These are phyloP conservation scores for Elaphomyces granulatus DNA, from an alignment of 495 filamentous ascomycete species.

Conservation along the genomic window DNA sequence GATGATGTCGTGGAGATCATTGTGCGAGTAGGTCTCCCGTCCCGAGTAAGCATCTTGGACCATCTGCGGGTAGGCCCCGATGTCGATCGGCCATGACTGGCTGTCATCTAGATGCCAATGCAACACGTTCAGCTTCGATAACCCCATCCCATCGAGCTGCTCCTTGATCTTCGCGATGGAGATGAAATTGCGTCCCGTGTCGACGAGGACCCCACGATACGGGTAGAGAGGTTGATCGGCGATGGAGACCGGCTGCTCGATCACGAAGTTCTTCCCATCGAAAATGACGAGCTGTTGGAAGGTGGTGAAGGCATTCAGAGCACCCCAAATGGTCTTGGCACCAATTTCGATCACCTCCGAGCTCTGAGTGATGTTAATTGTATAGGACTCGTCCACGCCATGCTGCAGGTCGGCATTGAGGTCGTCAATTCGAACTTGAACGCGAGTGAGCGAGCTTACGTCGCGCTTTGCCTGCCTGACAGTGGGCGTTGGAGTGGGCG, in stretches of 20 bases:
- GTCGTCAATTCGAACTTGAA: constrained; percentile 27
- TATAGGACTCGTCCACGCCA: constrained; percentile 45
- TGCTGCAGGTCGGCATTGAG: constrained; percentile 31
- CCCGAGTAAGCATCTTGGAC: constrained; percentile 38
- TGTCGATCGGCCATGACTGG: constrained; percentile 38
- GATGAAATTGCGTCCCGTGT: constrained; percentile 38
- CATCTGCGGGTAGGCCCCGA: constrained; percentile 37
- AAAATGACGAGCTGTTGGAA: constrained; percentile 39
- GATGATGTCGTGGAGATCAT: constrained; percentile 29
- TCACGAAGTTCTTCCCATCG: constrained; percentile 28
- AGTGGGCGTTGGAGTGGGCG: constrained; percentile 13
- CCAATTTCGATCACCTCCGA: constrained; percentile 29
- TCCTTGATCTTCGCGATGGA: constrained; percentile 32
- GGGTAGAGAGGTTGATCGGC: constrained; percentile 34
- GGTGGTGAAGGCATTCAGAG: constrained; percentile 46
- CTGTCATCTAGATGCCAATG: constrained; percentile 39
- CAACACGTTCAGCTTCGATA: constrained; percentile 38
- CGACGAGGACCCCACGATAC: constrained; percentile 37
- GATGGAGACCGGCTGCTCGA: constrained; percentile 37
- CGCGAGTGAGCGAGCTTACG: constrained; percentile 11
- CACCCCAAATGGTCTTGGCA: constrained; percentile 37
- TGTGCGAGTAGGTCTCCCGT: constrained; percentile 27
- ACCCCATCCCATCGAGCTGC: constrained; percentile 37
- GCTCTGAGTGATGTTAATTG: constrained; percentile 26
- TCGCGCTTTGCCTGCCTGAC: constrained; percentile 20